Evolutionary conservation across 164 flowering plant genomes (phyloP), one percentile per base, ranked within the genome.

Genomic region (Aristolochia contorta): DNA sequence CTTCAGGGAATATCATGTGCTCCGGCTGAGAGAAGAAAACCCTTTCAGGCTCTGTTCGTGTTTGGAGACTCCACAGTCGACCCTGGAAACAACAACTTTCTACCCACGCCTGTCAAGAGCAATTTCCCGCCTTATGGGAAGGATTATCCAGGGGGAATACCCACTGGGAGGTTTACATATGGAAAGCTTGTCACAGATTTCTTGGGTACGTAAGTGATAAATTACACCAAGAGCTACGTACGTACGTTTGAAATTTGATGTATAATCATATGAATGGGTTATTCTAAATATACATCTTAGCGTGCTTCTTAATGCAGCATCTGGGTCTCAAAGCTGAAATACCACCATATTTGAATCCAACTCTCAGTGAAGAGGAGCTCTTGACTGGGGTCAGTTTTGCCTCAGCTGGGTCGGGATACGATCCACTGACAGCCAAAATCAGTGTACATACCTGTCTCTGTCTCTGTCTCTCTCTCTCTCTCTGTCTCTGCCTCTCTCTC

Each of bases 51-150:
- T 4, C 21, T 82, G 25, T 66, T 72, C 0, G 83, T 84, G 46
- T 88, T 88, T 19, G 96, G 96, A 14, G 96, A 88, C 67, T 88
- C 96, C 2, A 81, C 82, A 0, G 83, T 76, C 13, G 96, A 88
- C 59, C 77, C 96, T 0, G 96, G 96, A 6, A 87, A 87, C 69
- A 87, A 87, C 24, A 81, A 87, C 63, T 74, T 64, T 56, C 25
- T 85, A 0, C 7, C 9, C 0, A 85, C 89, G 1, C 0, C 37
- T 2, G 55, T 80, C 45, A 75, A 57, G 66, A 60, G 81, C 58
- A 78, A 87, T 51, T 84, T 83, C 48, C 76, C 73, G 12, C 96
- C 91, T 19, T 87, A 85, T 66, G 96, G 96, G 0, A 62, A 30
- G 41, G 83, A 83, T 63, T 78, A 80, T 54, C 24, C 30, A 1